phyloP scores from a whole-genome alignment of 805 yeast genomes.

The Isabelozyma rhagii region DNA sequence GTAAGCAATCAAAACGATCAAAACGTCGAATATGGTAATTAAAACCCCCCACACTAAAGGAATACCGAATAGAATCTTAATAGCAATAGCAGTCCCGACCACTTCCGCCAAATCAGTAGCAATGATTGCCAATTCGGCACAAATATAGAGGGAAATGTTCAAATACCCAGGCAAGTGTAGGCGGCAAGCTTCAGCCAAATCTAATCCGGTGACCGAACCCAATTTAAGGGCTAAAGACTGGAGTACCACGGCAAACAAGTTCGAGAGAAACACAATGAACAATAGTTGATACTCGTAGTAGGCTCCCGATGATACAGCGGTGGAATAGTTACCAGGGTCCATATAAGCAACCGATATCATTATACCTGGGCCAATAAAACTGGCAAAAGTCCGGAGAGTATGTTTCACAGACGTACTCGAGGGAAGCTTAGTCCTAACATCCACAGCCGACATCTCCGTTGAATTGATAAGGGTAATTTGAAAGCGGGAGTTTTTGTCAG shows the following conservation, averaged over 20 bases:
- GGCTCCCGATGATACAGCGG: slow-evolving; percentile 88
- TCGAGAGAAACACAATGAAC: slow-evolving; percentile 72
- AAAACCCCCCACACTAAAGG: slow-evolving; percentile 76
- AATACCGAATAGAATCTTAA: slow-evolving; percentile 70
- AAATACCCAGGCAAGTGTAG: slow-evolving; percentile 64
- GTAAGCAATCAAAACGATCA: slow-evolving; percentile 75
- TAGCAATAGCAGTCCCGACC: slow-evolving; percentile 86
- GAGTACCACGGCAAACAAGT: slow-evolving; percentile 75
- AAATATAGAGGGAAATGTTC: slow-evolving; percentile 58
- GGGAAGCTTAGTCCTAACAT: slow-evolving; percentile 3
- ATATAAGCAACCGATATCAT: slow-evolving; percentile 88
- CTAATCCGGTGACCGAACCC: slow-evolving; percentile 88
- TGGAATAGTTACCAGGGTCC: slow-evolving; percentile 92
- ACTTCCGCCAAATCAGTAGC: slow-evolving; percentile 95
- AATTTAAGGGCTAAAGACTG: slow-evolving; percentile 82
- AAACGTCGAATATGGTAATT: slow-evolving; percentile 77
- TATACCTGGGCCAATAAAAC: slow-evolving; percentile 84
- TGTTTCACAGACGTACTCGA: neutral
- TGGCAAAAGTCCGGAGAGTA: slow-evolving; percentile 48
- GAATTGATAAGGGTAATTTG: neutral
- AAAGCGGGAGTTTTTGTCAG: neutral
- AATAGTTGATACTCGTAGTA: slow-evolving; percentile 69
- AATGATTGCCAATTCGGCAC: slow-evolving; percentile 83
- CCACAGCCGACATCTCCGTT: slow-evolving; percentile 4
- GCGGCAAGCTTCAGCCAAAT: slow-evolving; percentile 81